These are phyloP conservation scores for Puccinia horiana DNA, from an alignment of 1,284 basidiomycete species.

Conservation along the genomic window DNA sequence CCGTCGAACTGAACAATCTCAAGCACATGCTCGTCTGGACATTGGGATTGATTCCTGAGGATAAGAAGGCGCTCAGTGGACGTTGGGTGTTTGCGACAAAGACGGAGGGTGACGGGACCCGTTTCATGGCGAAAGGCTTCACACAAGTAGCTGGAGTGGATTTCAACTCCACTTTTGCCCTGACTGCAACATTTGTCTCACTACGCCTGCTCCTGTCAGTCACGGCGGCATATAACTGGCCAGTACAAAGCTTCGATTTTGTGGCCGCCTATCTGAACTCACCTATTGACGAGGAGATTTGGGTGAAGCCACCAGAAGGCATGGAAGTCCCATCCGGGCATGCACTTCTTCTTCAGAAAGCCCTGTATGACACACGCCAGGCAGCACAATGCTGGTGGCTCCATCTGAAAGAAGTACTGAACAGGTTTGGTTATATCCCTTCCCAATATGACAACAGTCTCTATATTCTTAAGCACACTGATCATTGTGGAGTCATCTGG, in stretches of 20 bases:
- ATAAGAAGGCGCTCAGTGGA: too few relatives aligned
- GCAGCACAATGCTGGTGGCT: too few relatives aligned
- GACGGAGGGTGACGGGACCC: not conserved
- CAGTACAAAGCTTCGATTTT: slow-evolving; percentile 1
- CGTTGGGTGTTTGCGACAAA: not conserved
- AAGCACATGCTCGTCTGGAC: not conserved
- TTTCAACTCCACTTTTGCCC: not conserved
- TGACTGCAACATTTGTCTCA: slow-evolving; percentile 8
- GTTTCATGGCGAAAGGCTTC: slow-evolving; percentile 17
- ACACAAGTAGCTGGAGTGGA: not conserved
- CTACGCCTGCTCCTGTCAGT: not conserved
- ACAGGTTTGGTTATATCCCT: too few relatives aligned
- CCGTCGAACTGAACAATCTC: not conserved
- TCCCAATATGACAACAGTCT: too few relatives aligned
- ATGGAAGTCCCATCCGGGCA: not conserved
- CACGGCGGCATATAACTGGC: not conserved
- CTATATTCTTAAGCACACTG: too few relatives aligned
- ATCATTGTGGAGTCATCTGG: too few relatives aligned
- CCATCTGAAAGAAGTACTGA: not conserved
- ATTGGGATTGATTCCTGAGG: not conserved
- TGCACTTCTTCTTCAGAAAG: not conserved
- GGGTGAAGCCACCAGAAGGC: not conserved
- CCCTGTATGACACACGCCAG: slow-evolving; percentile 27
- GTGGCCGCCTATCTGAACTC: slow-evolving; percentile 26
- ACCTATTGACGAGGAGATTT: not conserved